Evolutionary conservation across 73 alveolate species (phyloP).

Genomic region (Blepharisma japonicum): DNA sequence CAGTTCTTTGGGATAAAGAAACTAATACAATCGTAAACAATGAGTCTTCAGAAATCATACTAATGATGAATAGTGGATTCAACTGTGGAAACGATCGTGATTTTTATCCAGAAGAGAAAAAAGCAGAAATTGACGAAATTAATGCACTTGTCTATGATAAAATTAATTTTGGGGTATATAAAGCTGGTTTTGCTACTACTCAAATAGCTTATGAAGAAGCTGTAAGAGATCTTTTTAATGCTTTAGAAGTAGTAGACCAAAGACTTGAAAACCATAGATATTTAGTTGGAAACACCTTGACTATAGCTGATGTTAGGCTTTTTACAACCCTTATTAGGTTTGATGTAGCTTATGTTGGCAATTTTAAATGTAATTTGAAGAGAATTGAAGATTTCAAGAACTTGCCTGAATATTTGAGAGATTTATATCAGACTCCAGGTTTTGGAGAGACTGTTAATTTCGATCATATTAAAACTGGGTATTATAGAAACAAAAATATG

Average conservation of each 20-base stretch:
- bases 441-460: slow-evolving; percentile 42
- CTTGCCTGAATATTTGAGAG: slow-evolving; percentile 40
- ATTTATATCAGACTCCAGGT: slow-evolving; percentile 32
- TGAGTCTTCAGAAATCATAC: slow-evolving; percentile 37
- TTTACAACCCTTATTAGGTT: slow-evolving; percentile 57
- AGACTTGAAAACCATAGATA: slow-evolving; percentile 33
- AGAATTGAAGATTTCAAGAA: slow-evolving; percentile 50
- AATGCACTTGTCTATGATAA: slow-evolving; percentile 54
- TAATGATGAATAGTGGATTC: slow-evolving; percentile 37
- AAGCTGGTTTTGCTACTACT: slow-evolving; percentile 55
- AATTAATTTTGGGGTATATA: slow-evolving; percentile 53
- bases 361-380: slow-evolving; percentile 55
- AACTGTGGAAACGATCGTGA: slow-evolving; percentile 11
- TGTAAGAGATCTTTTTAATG: slow-evolving; percentile 39
- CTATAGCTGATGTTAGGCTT: slow-evolving; percentile 36
- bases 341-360: slow-evolving; percentile 57
- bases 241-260: slow-evolving; percentile 42
- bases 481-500: slow-evolving; percentile 47
- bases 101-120: slow-evolving; percentile 38
- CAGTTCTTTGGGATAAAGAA: slow-evolving; percentile 55
- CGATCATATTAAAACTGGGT: slow-evolving; percentile 54
- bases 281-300: slow-evolving; percentile 24
- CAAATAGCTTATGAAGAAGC: slow-evolving; percentile 57
- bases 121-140: slow-evolving; percentile 36
- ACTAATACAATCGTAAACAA: slow-evolving; percentile 39